These are phyloP conservation scores for Stephania yunnanensis DNA, from an alignment of 164 flowering plant species.

Conservation along the genomic window DNA sequence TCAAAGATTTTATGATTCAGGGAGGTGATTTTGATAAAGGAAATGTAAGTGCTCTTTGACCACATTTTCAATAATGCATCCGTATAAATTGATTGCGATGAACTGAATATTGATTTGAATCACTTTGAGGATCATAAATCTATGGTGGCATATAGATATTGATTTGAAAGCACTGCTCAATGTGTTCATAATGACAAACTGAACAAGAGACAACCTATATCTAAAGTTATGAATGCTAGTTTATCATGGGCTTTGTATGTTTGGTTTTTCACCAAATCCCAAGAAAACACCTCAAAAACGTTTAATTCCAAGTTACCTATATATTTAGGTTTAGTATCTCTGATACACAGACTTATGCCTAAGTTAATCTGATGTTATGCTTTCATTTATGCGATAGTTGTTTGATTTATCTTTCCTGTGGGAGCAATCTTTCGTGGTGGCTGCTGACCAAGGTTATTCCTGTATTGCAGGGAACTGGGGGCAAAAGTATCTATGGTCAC, in stretches of 20 bases:
- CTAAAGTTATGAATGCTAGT: too few relatives aligned
- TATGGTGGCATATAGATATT: too few relatives aligned
- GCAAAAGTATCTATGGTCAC: conserved; percentile 97
- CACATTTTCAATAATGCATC: neutral
- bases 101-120: neutral
- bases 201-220: too few relatives aligned
- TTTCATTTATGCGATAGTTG: too few relatives aligned
- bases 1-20: conserved; percentile 91
- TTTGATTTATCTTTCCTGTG: neutral
- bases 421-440: neutral
- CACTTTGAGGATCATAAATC: too few relatives aligned
- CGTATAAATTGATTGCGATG: neutral
- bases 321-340: neutral
- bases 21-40: conserved; percentile 40
- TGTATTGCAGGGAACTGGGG: conserved; percentile 90
- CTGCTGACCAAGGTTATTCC: neutral
- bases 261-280: too few relatives aligned
- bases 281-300: too few relatives aligned
- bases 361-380: neutral
- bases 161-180: too few relatives aligned
- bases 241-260: too few relatives aligned
- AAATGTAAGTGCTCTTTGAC: conserved; percentile 21
- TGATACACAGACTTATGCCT: neutral
- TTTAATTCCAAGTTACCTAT: too few relatives aligned
- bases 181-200: too few relatives aligned